Evolutionary conservation across 1,284 basidiomycete species (phyloP), one percentile per base, ranked within the genome.

Genomic region (Pulveroboletus sp.): DNA sequence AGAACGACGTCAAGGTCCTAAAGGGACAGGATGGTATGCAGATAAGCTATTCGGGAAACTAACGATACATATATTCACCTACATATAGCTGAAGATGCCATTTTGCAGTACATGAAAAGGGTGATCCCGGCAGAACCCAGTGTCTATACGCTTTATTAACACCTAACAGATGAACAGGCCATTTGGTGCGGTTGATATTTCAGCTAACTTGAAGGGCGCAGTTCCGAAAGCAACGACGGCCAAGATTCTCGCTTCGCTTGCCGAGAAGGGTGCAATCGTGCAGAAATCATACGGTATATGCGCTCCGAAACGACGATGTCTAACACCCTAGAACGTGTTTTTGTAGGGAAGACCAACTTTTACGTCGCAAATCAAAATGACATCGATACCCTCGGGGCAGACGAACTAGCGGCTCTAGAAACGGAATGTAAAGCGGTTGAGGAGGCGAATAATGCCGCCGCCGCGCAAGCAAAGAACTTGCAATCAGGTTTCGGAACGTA

Each of bases 141-240:
- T 29, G 25, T 17, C 33, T 58, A 47, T 58, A 58, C 47, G 49
- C 57, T 39, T 29, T 5, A n/a, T 24, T 24, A 29, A 46, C 40
- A 11, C 33, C 17, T 17, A 29, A 50, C 58, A 89, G 87, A 90
- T 86, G 86, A 91, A 89, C 68, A 78, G 85, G 36, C 88, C 82
- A 3, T 89, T 83, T 63, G 87, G 87, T n/a, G 86, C 85, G 62
- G 93, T 92, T 36, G 92, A 95, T 69, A 87, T 96, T 3, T 81
- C 90, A 17, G 89, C 91, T 18, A 96, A 96, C 72, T 77, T 96
- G 40, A 94, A 94, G 71, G 89, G 90, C 52, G 85, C 86, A 12
- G 86, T 96, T 2, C 85, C 91, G 10, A 95, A 94, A 71, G 75
- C 91, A 0, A 80, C 86, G 10, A 86, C 87, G 0, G 91, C 93